A percentile compares a stretch with the other conserved stretches of the same genome.
Evolutionary conservation across 2,329 filamentous ascomycete species (phyloP).

Genomic region (Hymenoscyphus occultus): DNA sequence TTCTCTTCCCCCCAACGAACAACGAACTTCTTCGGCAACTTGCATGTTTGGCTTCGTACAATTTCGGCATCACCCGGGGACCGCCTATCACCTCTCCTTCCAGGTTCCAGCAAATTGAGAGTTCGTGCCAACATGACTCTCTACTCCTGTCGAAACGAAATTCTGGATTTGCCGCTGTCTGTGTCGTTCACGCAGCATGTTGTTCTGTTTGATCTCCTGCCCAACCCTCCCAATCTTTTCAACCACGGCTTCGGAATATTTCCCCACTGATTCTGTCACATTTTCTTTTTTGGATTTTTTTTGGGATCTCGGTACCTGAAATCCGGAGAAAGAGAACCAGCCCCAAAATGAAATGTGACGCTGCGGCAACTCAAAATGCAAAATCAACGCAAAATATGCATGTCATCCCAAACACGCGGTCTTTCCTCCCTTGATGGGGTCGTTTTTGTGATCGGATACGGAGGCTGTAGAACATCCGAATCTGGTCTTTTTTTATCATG

Average conservation of each 20-base stretch:
- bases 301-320: slow-evolving; percentile 8
- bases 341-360: neutral
- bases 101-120: neutral
- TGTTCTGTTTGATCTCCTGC: neutral
- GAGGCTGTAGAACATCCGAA: neutral
- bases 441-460: neutral
- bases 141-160: neutral
- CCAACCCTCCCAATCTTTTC: neutral
- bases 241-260: neutral
- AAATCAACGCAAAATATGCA: neutral
- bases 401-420: neutral
- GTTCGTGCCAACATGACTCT: neutral
- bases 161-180: neutral
- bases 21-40: neutral
- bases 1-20: neutral
- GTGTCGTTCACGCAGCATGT: neutral
- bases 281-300: neutral
- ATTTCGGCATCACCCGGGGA: neutral
- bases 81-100: neutral
- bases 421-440: neutral
- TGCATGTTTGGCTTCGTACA: neutral
- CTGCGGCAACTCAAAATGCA: neutral
- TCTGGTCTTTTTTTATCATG: neutral
- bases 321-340: neutral
- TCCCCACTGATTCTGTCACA: slow-evolving; percentile 5